Evolutionary conservation across 768 basidiomycete genomes (phyloP).

Genomic region (Boletus rufocinnamomeus): DNA sequence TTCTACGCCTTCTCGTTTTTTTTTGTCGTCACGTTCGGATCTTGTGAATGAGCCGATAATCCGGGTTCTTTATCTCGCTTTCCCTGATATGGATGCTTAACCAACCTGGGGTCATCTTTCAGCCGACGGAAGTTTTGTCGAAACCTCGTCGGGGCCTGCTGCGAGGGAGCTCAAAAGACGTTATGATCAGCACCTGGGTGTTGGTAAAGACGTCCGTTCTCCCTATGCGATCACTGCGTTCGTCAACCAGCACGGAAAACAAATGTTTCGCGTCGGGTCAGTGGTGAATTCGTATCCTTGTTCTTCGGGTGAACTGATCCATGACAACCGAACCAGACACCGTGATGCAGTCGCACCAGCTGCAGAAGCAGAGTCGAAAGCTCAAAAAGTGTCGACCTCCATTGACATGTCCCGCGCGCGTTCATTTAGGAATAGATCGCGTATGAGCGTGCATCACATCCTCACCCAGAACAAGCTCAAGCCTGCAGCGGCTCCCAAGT

Average conservation of each 20-base stretch:
- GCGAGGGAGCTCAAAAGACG: conserved; percentile 76
- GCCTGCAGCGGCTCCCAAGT: conserved; percentile 28
- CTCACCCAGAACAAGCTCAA: conserved; percentile 53
- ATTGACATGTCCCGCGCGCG: conserved; percentile 40
- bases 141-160: conserved; percentile 74
- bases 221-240: conserved; percentile 84
- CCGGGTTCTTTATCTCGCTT: background rate
- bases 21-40: conserved; percentile 8
- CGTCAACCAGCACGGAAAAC: conserved; percentile 77
- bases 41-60: background rate
- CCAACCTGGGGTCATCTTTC: conserved; percentile 17
- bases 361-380: conserved; percentile 49
- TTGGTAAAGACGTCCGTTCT: conserved; percentile 65
- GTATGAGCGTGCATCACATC: conserved; percentile 69
- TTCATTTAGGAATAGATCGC: conserved; percentile 53
- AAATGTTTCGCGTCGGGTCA: conserved; percentile 78
- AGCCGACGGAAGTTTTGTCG: conserved; percentile 78
- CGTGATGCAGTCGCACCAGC: conserved; percentile 65
- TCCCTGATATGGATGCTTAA: conserved; percentile 5
- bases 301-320: conserved; percentile 1
- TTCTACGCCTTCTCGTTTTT: conserved; percentile 7
- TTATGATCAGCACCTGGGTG: conserved; percentile 70
- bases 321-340: conserved; percentile 40
- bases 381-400: conserved; percentile 35
- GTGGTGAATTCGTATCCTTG: conserved; percentile 29